These are phyloP conservation scores for Geosmithia putterillii DNA, from an alignment of 2,329 filamentous ascomycete genomes.

Conservation along the genomic window DNA sequence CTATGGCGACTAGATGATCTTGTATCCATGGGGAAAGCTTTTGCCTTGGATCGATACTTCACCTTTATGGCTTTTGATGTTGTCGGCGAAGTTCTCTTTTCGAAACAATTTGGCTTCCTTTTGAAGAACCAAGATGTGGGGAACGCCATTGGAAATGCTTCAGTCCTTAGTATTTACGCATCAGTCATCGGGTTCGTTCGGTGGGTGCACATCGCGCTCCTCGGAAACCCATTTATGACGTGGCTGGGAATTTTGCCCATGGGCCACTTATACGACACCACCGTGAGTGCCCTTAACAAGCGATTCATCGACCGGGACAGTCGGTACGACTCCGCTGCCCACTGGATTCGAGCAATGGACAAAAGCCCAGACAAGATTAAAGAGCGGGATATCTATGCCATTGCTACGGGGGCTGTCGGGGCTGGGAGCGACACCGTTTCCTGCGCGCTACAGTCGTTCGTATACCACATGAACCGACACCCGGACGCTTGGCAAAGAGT, in stretches of 20 bases:
- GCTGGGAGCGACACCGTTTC: slow-evolving; percentile 6
- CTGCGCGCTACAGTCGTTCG: slow-evolving; percentile 5
- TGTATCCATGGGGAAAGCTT: slow-evolving; percentile 1
- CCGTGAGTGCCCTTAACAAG: slow-evolving; percentile 10
- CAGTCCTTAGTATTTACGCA: slow-evolving; percentile 7
- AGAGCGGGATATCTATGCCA: slow-evolving; percentile 3
- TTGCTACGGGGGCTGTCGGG: slow-evolving; percentile 3
- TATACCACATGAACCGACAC: slow-evolving; percentile 6
- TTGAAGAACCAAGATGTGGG: slow-evolving; percentile 12
- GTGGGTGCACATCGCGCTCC: slow-evolving; percentile 11
- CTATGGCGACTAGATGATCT: slow-evolving; percentile 3
- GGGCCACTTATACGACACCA: slow-evolving; percentile 13
- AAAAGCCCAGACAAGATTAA: slow-evolving; percentile 8
- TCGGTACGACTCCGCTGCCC: slow-evolving; percentile 10
- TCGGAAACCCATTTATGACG: slow-evolving; percentile 15
- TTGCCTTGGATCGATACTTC: slow-evolving; percentile 6
- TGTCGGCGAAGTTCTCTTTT: slow-evolving; percentile 5
- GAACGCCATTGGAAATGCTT: slow-evolving; percentile 13
- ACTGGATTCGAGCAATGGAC: slow-evolving; percentile 11
- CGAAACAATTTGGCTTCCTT: slow-evolving; percentile 7
- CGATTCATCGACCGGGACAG: slow-evolving; percentile 10
- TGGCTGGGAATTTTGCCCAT: slow-evolving; percentile 13
- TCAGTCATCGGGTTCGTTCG: slow-evolving; percentile 11
- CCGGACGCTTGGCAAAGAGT: slow-evolving; percentile 2
- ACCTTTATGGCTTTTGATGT: slow-evolving; percentile 5